Evolutionary conservation across 305 asterid genomes (phyloP).

Genomic region (Solanum hybrid): DNA sequence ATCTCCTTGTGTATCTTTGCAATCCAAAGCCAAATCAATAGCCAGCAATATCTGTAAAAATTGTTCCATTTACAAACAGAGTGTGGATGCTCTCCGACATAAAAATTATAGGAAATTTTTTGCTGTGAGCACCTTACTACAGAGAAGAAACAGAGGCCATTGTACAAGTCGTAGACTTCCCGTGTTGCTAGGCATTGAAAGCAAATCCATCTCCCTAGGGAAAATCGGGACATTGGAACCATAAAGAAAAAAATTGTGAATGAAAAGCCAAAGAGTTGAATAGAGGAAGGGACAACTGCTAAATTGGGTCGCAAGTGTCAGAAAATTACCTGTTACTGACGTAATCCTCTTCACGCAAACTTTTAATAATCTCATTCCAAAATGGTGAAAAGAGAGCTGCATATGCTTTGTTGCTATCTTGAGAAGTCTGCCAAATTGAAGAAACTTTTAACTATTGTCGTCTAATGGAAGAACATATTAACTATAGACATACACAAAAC

Average conservation of each 20-base stretch:
- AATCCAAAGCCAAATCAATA: slow-evolving; percentile 92
- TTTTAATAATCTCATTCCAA: slow-evolving; percentile 95
- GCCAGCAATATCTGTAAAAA: slow-evolving; percentile 78
- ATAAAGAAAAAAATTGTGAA: not conserved
- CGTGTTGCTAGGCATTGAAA: slow-evolving; percentile 93
- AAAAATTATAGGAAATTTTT: not conserved
- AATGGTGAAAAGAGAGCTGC: slow-evolving; percentile 93
- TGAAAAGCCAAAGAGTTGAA: not conserved
- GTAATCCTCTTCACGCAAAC: slow-evolving; percentile 97
- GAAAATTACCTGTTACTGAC: slow-evolving; percentile 70
- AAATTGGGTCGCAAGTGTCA: slow-evolving; percentile 3
- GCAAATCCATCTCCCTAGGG: slow-evolving; percentile 94
- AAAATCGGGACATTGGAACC: not conserved
- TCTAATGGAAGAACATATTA: not conserved
- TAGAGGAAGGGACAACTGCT: not conserved
- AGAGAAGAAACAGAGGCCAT: slow-evolving; percentile 97
- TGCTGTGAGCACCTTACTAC: slow-evolving; percentile 70
- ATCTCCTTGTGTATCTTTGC: slow-evolving; percentile 87
- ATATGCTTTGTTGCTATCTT: slow-evolving; percentile 55
- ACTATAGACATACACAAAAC: not conserved
- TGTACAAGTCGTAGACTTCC: slow-evolving; percentile 91
- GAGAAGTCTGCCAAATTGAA: slow-evolving; percentile 33
- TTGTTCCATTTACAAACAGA: slow-evolving; percentile 3
- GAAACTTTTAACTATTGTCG: not conserved
- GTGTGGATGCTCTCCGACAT: not conserved